Evolutionary conservation across 2,329 filamentous ascomycete species (phyloP).

Genomic region (Coniella lustricola): DNA sequence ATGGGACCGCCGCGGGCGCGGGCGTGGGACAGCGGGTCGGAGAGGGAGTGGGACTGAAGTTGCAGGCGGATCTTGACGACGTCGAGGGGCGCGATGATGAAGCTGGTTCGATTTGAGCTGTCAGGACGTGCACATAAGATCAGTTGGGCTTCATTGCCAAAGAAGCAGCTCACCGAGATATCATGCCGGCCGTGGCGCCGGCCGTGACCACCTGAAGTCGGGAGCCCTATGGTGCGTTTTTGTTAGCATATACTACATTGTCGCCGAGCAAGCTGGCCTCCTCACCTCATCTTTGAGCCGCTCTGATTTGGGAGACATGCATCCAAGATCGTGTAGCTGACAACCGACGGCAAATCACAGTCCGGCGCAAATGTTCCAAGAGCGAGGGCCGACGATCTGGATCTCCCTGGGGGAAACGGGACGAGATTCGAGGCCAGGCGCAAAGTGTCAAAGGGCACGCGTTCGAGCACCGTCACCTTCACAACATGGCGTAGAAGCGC

Average conservation of each 20-base stretch:
- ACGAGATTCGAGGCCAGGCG: background rate
- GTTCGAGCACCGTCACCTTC: background rate
- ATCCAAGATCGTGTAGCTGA: conserved; percentile 23
- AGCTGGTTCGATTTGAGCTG: conserved; percentile 42
- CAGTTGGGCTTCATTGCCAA: too few relatives aligned
- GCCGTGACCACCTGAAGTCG: conserved; percentile 49
- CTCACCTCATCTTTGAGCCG: conserved; percentile 55
- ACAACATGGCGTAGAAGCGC: too few relatives aligned
- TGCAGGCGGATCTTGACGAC: conserved; percentile 98
- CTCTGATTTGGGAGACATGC: conserved; percentile 35
- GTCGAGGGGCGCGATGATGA: conserved; percentile 90
- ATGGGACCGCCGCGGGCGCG: conserved; percentile 38
- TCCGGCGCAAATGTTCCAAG: background rate
- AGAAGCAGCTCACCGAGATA: conserved; percentile 65
- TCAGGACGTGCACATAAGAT: background rate
- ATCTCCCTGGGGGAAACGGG: background rate
- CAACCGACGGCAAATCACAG: background rate
- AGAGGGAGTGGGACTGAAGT: conserved; percentile 79
- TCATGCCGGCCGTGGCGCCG: conserved; percentile 65
- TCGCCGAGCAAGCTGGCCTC: background rate
- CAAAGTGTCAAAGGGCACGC: background rate
- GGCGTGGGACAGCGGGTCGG: conserved; percentile 59
- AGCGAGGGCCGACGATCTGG: background rate
- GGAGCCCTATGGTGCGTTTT: conserved; percentile 40
- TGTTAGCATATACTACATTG: background rate